Evolutionary conservation across 768 basidiomycete genomes (phyloP).

Genomic region (Lanmaoa pseudosensibilis): DNA sequence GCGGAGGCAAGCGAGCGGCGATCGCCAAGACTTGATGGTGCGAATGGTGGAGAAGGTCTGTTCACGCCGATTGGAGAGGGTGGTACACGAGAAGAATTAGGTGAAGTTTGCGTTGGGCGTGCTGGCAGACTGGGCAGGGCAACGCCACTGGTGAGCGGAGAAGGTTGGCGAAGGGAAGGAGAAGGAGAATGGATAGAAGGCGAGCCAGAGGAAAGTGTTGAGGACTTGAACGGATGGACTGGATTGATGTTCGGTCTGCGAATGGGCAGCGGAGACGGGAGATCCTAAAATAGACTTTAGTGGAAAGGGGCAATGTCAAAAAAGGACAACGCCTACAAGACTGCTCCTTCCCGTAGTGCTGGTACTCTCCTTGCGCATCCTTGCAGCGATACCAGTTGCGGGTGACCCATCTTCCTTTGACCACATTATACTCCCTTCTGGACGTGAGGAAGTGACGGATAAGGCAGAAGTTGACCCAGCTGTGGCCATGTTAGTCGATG

Average conservation of each 20-base stretch:
- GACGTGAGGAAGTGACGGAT: conserved; percentile 43
- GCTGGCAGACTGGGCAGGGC: conserved; percentile 35
- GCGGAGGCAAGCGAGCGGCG: conserved; percentile 39
- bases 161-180: conserved; percentile 46
- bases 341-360: conserved; percentile 38
- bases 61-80: conserved; percentile 40
- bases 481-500: conserved; percentile 32
- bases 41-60: conserved; percentile 41
- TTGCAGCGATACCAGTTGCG: conserved; percentile 39
- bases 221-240: conserved; percentile 51
- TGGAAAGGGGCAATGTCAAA: conserved; percentile 1
- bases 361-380: conserved; percentile 54
- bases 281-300: conserved; percentile 30
- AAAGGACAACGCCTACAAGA: conserved; percentile 13
- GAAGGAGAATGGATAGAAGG: conserved; percentile 51
- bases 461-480: conserved; percentile 38
- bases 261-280: conserved; percentile 45
- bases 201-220: conserved; percentile 49
- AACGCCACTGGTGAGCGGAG: conserved; percentile 40
- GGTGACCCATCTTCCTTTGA: conserved; percentile 38
- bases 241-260: conserved; percentile 42
- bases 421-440: conserved; percentile 37
- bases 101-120: conserved; percentile 38
- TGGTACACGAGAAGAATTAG: conserved; percentile 43
- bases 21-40: conserved; percentile 44